These are phyloP conservation scores for Lactifluus hygrophoroides DNA, from an alignment of 768 basidiomycete genomes.

Conservation along the genomic window DNA sequence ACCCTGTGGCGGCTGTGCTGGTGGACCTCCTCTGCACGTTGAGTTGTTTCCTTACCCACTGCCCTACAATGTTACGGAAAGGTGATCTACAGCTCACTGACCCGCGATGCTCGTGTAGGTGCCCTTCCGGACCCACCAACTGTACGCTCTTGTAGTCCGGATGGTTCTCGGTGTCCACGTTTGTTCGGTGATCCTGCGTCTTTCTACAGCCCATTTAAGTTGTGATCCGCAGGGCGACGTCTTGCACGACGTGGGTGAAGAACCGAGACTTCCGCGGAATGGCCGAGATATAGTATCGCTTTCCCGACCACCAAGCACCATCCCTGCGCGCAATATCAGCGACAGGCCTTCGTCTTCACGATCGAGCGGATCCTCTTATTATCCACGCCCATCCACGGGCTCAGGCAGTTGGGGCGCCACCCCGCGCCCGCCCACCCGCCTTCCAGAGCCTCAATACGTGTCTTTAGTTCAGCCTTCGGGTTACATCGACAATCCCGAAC, in stretches of 20 bases:
- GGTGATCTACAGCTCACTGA: constrained; percentile 7
- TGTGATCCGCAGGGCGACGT: constrained; percentile 6
- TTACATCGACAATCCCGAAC: constrained; percentile 10
- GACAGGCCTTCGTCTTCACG: constrained; percentile 20
- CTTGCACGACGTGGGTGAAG: neutral
- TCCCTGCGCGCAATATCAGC: constrained; percentile 9
- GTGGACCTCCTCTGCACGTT: constrained; percentile 14
- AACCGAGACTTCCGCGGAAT: constrained; percentile 5
- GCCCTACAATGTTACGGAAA: neutral
- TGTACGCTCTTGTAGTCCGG: constrained; percentile 10
- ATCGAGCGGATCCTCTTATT: constrained; percentile 16
- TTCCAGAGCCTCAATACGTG: constrained; percentile 9
- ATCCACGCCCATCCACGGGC: constrained; percentile 10
- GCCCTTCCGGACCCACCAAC: neutral
- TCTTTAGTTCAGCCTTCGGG: constrained; percentile 9
- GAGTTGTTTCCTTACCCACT: constrained; percentile 14
- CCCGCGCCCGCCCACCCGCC: constrained; percentile 13
- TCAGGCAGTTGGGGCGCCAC: constrained; percentile 12
- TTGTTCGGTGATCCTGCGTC: constrained; percentile 6
- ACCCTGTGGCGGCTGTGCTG: neutral
- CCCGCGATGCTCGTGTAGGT: constrained; percentile 11
- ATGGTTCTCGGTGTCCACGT: constrained; percentile 5
- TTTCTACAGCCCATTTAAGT: constrained; percentile 10
- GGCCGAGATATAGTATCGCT: neutral
- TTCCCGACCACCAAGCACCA: neutral